These are phyloP conservation scores for Ceratocystis eucalypticola DNA, from an alignment of 2,329 filamentous ascomycete genomes.

Conservation along the genomic window DNA sequence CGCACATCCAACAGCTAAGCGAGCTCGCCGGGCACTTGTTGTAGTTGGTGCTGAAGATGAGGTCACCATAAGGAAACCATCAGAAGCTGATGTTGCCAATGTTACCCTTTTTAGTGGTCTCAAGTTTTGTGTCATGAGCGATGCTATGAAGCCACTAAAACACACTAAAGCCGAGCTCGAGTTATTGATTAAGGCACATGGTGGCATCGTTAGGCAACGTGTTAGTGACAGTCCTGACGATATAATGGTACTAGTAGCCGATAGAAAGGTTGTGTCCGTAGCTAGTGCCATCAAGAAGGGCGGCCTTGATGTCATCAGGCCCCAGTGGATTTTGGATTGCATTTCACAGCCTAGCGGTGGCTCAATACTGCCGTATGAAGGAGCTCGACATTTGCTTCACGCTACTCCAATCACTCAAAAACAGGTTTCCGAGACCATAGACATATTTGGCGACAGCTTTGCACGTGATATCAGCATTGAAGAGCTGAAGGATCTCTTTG, in stretches of 20 bases:
- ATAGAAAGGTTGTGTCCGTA: conserved; percentile 69
- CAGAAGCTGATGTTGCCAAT: conserved; percentile 25
- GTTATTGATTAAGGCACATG: conserved; percentile 66
- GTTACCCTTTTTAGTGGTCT: conserved; percentile 60
- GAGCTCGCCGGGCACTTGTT: conserved; percentile 53
- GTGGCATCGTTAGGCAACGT: conserved; percentile 65
- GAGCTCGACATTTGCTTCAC: conserved; percentile 54
- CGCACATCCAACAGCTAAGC: conserved; percentile 35
- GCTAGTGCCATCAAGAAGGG: conserved; percentile 66
- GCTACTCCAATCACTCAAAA: conserved; percentile 41
- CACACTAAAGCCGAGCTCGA: conserved; percentile 70
- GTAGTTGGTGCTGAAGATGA: conserved; percentile 50
- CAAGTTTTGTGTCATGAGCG: conserved; percentile 73
- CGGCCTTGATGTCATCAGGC: conserved; percentile 57
- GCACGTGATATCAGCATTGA: conserved; percentile 49
- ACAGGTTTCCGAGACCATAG: conserved; percentile 44
- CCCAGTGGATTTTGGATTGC: conserved; percentile 75
- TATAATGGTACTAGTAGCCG: conserved; percentile 61
- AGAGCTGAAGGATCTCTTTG: conserved; percentile 45
- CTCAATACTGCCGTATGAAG: conserved; percentile 50
- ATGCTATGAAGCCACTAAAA: conserved; percentile 54
- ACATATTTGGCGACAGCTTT: conserved; percentile 74
- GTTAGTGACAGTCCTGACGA: conserved; percentile 34
- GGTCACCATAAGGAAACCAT: not conserved
- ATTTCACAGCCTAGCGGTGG: conserved; percentile 44